Evolutionary conservation across 805 yeast species (phyloP).

Genomic region (Zygosaccharomyces rouxii): DNA sequence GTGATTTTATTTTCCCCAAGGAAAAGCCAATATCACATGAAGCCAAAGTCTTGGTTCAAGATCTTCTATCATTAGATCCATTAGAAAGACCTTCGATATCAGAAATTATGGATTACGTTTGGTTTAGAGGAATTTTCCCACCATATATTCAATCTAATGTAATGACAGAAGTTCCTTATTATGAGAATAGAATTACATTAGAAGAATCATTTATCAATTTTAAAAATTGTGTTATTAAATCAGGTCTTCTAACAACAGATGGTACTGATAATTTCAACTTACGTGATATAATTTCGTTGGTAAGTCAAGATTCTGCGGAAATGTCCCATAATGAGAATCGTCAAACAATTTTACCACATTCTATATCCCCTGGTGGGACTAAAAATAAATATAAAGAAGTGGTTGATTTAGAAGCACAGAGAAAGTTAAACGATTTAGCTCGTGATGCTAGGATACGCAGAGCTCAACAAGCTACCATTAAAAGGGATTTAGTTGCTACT

Average conservation of each 20-base stretch:
- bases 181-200: constrained; percentile 52
- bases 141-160: constrained; percentile 49
- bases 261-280: constrained; percentile 4
- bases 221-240: constrained; percentile 55
- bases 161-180: constrained; percentile 52
- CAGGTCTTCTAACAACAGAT: constrained; percentile 47
- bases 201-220: constrained; percentile 66
- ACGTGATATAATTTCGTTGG: constrained; percentile 9
- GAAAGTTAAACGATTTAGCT: constrained; percentile 33
- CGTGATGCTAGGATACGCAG: constrained; percentile 35
- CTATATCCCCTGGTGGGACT: constrained; percentile 90
- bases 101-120: constrained; percentile 73
- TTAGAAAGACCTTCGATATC: constrained; percentile 72
- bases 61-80: constrained; percentile 75
- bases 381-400: constrained; percentile 80
- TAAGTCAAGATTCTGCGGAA: constrained; percentile 35
- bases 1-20: constrained; percentile 75
- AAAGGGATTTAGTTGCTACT: constrained; percentile 31
- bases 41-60: constrained; percentile 68
- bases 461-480: constrained; percentile 33
- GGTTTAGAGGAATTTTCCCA: constrained; percentile 89
- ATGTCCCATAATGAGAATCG: constrained; percentile 23
- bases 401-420: constrained; percentile 37
- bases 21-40: constrained; percentile 61
- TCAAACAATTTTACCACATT: constrained; percentile 69